Conservation (phyloP, 176 grass and related monocot species). For the maize (Zea mays) region Zm-B73-REFERENCE-NAM-5.0 NC_050100.1:28643001-28643500, state of each 20-base stretch:
- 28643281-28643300: constrained; percentile 66
- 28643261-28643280: constrained; percentile 87
- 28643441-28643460: constrained; percentile 37
- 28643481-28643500: constrained; percentile 39
- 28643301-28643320: constrained; percentile 51
- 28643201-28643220: constrained; percentile 17
- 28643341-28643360: constrained; percentile 67
- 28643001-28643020: constrained; percentile 17
- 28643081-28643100: not conserved
- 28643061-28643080: not conserved
- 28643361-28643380: constrained; percentile 65
- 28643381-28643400: constrained; percentile 45
- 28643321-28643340: constrained; percentile 54
- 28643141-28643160: constrained; percentile 10
- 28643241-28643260: constrained; percentile 89
- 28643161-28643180: not conserved
- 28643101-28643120: not conserved
- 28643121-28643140: constrained; percentile 8
- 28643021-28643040: not conserved
- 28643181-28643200: no score
- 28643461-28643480: constrained; percentile 41
- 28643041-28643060: not conserved
- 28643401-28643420: constrained; percentile 20
- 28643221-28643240: constrained; percentile 86
- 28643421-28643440: constrained; percentile 34